Evolutionary conservation across 2,329 filamentous ascomycete species (phyloP).

Genomic region (Ophiobolus disseminans): DNA sequence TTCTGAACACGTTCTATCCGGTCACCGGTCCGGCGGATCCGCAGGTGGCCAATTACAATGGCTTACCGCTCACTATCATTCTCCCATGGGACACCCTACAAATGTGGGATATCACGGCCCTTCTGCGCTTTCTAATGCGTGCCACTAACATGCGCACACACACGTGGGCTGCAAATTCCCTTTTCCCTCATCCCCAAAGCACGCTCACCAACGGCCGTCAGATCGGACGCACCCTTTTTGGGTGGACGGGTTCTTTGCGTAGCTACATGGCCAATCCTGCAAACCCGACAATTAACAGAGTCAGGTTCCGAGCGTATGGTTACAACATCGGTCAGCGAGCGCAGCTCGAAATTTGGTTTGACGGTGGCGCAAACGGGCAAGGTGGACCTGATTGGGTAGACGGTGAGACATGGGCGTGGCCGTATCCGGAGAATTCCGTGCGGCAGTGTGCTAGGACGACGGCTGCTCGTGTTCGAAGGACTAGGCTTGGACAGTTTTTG

Average conservation of each 20-base stretch:
- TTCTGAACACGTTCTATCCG: not conserved
- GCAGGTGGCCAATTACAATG: not conserved
- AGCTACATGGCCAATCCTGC: not conserved
- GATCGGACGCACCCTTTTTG: not conserved
- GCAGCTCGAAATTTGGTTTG: not conserved
- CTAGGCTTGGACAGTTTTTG: not conserved
- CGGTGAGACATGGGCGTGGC: not conserved
- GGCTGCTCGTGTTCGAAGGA: not conserved
- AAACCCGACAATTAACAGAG: not conserved
- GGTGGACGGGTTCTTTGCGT: not conserved
- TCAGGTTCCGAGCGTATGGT: not conserved
- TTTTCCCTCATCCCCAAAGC: too few relatives aligned
- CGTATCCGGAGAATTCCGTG: not conserved
- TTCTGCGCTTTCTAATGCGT: not conserved
- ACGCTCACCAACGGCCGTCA: not conserved
- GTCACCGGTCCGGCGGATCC: not conserved
- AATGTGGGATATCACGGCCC: not conserved
- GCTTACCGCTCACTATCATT: not conserved
- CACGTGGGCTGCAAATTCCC: too few relatives aligned
- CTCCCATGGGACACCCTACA: not conserved
- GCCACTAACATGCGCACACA: not conserved
- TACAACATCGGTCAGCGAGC: not conserved
- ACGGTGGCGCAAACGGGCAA: not conserved
- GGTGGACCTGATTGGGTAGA: not conserved
- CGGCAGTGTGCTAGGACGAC: not conserved